These are phyloP conservation scores for Pichia norvegensis DNA, from an alignment of 1,139 yeast genomes.

Conservation along the genomic window DNA sequence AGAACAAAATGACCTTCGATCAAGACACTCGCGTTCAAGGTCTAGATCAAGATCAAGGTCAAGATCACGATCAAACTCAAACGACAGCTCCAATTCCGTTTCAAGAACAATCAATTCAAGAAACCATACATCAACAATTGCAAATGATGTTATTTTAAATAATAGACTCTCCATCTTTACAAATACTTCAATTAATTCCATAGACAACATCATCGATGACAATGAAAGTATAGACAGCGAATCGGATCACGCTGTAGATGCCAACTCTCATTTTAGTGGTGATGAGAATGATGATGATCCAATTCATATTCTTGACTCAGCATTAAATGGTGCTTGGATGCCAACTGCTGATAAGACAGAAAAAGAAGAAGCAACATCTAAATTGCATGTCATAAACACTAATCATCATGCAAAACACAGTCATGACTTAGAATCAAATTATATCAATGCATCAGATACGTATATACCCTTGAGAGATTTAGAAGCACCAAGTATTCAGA, in stretches of 20 bases:
- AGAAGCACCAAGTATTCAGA: background rate
- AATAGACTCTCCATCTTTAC: background rate
- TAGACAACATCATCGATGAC: background rate
- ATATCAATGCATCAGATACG: background rate
- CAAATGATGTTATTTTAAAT: background rate
- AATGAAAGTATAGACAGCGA: background rate
- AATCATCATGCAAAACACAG: background rate
- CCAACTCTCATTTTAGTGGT: background rate
- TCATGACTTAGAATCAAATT: constrained; percentile 7
- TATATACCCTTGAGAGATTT: constrained; percentile 6
- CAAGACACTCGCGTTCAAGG: background rate
- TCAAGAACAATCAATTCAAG: background rate
- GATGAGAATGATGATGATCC: background rate
- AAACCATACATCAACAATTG: background rate
- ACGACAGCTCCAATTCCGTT: too few relatives aligned
- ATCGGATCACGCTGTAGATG: background rate
- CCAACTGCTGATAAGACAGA: constrained; percentile 1
- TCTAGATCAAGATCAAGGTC: background rate
- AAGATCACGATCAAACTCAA: background rate
- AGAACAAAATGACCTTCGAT: background rate
- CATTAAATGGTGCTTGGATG: constrained; percentile 14
- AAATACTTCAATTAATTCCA: background rate
- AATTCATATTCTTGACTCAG: background rate
- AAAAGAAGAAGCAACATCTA: background rate
- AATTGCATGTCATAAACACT: background rate